Evolutionary conservation across 257 asterid species (phyloP).

Genomic region (Gentiana straminea): DNA sequence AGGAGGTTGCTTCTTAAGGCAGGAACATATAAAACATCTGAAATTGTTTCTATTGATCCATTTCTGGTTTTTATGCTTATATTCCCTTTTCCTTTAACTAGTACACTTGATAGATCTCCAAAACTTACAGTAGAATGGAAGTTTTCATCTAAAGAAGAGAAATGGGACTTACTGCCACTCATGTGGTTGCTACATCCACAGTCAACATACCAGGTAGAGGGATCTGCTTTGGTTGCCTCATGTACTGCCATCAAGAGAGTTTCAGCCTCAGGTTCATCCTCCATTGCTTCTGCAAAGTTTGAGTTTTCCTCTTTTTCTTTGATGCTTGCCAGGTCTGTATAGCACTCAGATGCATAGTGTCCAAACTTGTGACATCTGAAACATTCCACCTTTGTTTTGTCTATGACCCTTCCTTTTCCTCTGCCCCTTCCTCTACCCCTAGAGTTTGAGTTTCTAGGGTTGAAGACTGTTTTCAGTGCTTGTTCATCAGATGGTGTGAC

Average conservation of each 20-base stretch:
- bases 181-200: not conserved
- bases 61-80: not conserved
- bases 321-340: not conserved
- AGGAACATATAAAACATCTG: not conserved
- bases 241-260: too few relatives aligned
- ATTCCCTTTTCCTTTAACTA: not conserved
- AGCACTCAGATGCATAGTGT: not conserved
- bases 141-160: not conserved
- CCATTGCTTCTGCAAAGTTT: not conserved
- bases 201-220: not conserved
- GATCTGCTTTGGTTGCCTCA: too few relatives aligned
- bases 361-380: not conserved
- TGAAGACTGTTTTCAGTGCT: too few relatives aligned
- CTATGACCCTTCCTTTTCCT: too few relatives aligned
- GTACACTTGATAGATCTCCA: not conserved
- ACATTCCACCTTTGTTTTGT: not conserved
- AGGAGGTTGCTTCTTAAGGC: not conserved
- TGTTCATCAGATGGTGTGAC: too few relatives aligned
- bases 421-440: too few relatives aligned
- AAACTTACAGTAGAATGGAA: not conserved
- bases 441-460: too few relatives aligned
- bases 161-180: not conserved
- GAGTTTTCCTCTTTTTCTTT: not conserved
- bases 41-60: not conserved
- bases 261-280: not conserved